A percentile compares a stretch with the other conserved stretches of the same genome.
phyloP scores from a whole-genome alignment of 1,139 yeast species.

The Sugiyamaella paludigena region DNA sequence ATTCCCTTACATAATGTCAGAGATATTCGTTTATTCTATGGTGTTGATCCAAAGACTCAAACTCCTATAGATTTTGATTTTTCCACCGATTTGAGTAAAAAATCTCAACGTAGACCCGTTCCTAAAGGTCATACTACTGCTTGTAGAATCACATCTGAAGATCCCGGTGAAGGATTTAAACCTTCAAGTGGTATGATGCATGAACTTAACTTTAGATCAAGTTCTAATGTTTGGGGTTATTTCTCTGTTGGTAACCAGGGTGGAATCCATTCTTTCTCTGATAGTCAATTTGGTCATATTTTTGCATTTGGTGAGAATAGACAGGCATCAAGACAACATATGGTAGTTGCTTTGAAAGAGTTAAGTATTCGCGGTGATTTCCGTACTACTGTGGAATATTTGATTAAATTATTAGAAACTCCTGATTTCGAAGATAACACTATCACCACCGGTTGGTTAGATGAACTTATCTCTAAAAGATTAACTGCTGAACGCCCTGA shows the following conservation, averaged over 20 bases:
- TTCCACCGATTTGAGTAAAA: constrained; percentile 64
- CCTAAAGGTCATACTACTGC: constrained; percentile 99
- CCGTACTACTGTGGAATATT: constrained; percentile 94
- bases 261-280: constrained; percentile 95
- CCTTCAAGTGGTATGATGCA: constrained; percentile 97
- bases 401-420: constrained; percentile 90
- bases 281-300: constrained; percentile 97
- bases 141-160: constrained; percentile 97
- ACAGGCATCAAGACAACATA: constrained; percentile 95
- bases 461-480: constrained; percentile 87
- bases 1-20: constrained; percentile 91
- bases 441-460: constrained; percentile 98
- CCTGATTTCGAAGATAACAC: constrained; percentile 95
- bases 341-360: constrained; percentile 98
- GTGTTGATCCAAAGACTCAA: constrained; percentile 91
- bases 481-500: constrained; percentile 98
- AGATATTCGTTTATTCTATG: constrained; percentile 88
- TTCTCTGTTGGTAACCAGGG: constrained; percentile 96
- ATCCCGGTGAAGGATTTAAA: constrained; percentile 98
- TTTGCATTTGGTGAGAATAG: constrained; percentile 99
- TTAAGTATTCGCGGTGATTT: constrained; percentile 96
- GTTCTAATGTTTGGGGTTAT: constrained; percentile 98
- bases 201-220: constrained; percentile 93
- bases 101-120: constrained; percentile 83
- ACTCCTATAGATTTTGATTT: constrained; percentile 91